Conservation (phyloP, 2,329 filamentous ascomycete species). For the Claviceps pazoutovae region DNA sequence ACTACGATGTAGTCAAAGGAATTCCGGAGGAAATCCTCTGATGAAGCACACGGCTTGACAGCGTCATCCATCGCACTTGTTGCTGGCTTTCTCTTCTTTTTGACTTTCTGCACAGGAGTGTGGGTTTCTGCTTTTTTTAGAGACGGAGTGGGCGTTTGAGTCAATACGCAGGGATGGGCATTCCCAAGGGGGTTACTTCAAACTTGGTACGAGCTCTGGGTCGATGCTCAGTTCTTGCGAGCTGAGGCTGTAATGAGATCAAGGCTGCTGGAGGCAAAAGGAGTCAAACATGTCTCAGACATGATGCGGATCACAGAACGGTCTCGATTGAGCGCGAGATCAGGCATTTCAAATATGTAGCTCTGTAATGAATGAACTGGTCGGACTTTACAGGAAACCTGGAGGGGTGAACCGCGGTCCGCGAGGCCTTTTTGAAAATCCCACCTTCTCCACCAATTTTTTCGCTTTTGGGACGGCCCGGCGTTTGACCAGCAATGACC, state of each 20-base stretch:
- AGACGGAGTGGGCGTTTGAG: not conserved
- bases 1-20: slow-evolving; percentile 28
- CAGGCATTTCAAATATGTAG: not conserved
- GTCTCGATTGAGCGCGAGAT: not conserved
- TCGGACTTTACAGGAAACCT: too few species aligned
- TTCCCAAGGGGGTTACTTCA: not conserved
- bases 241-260: not conserved
- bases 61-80: not conserved
- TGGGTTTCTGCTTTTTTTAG: not conserved
- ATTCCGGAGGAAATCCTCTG: slow-evolving; percentile 12
- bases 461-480: too few species aligned
- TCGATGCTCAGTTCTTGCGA: not conserved
- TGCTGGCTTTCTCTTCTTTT: not conserved
- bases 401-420: too few species aligned
- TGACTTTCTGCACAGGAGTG: too few species aligned
- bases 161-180: not conserved
- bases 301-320: not conserved
- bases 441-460: too few species aligned
- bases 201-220: not conserved
- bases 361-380: too few species aligned
- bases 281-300: not conserved
- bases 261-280: not conserved
- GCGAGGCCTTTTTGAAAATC: too few species aligned
- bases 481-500: too few species aligned
- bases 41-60: not conserved